Evolutionary conservation across 306 rosid species (phyloP).

Genomic region (Dalbergia oliveri): DNA sequence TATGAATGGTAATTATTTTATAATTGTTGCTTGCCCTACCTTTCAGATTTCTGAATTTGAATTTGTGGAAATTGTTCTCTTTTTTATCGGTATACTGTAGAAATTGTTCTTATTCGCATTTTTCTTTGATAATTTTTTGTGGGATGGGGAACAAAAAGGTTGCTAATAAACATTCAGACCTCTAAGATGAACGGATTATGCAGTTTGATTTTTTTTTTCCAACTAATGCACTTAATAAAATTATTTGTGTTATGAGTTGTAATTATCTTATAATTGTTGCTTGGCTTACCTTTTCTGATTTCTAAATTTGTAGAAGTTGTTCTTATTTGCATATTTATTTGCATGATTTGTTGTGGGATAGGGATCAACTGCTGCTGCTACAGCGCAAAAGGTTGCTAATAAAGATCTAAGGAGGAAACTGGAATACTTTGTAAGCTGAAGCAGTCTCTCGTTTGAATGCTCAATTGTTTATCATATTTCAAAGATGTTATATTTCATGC

Average conservation of each 20-base stretch:
- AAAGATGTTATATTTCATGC: constrained; percentile 37
- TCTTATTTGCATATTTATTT: background rate
- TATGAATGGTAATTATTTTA: too few species aligned
- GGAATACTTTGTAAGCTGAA: constrained; percentile 73
- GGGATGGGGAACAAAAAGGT: constrained; percentile 12
- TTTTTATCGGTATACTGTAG: too few species aligned
- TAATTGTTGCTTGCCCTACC: too few species aligned
- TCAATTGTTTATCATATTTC: background rate
- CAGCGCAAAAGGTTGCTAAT: constrained; percentile 42
- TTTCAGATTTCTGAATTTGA: too few species aligned
- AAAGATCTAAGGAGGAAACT: constrained; percentile 73
- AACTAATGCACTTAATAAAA: background rate
- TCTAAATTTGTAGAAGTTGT: background rate
- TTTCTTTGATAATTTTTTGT: background rate
- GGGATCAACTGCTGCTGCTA: constrained; percentile 43
- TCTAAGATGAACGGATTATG: constrained; percentile 3
- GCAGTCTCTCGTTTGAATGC: constrained; percentile 12
- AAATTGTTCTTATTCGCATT: background rate
- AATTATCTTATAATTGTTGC: too few species aligned
- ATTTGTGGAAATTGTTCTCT: too few species aligned
- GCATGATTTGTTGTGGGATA: constrained; percentile 18
- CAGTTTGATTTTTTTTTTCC: background rate
- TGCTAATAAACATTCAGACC: too few species aligned
- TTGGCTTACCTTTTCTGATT: background rate
- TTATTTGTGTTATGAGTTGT: too few species aligned